These are phyloP conservation scores for Talaromyces wortmannii DNA, from an alignment of 495 filamentous ascomycete genomes.

Conservation along the genomic window DNA sequence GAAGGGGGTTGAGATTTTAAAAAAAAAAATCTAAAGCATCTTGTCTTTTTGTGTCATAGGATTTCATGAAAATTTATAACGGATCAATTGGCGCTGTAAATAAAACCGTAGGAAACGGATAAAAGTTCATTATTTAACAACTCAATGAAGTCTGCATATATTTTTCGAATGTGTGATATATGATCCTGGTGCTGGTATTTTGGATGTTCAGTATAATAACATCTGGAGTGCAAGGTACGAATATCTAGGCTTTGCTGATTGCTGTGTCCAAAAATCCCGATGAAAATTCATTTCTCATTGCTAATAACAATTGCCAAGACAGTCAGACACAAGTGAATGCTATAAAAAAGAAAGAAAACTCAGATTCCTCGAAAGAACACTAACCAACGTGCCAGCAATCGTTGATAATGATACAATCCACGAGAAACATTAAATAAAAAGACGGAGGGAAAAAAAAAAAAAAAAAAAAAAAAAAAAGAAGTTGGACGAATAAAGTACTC, in stretches of 20 bases:
- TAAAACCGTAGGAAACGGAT: no score
- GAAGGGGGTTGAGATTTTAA: neutral
- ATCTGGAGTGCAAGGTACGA: no score
- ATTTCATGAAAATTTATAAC: no score
- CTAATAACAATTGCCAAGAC: neutral
- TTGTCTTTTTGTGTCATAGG: no score
- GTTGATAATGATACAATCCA: neutral
- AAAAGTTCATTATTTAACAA: no score
- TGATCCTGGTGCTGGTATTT: no score
- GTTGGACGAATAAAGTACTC: neutral
- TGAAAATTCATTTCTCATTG: neutral
- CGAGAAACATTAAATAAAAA: constrained; percentile 1
- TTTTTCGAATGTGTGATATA: no score
- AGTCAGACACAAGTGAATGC: neutral
- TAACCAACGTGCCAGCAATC: neutral
- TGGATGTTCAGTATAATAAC: no score
- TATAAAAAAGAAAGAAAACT: neutral
- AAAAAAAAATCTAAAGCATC: no score
- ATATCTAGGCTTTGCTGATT: neutral
- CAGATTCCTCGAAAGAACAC: neutral
- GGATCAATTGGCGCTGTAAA: no score
- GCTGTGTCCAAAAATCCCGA: neutral
- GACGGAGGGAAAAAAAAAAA: neutral
- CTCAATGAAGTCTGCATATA: no score
- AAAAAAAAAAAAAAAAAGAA: neutral